Base-by-base conservation (phyloP, 2,329 filamentous ascomycete species). In the Fusarium papillatum region DNA sequence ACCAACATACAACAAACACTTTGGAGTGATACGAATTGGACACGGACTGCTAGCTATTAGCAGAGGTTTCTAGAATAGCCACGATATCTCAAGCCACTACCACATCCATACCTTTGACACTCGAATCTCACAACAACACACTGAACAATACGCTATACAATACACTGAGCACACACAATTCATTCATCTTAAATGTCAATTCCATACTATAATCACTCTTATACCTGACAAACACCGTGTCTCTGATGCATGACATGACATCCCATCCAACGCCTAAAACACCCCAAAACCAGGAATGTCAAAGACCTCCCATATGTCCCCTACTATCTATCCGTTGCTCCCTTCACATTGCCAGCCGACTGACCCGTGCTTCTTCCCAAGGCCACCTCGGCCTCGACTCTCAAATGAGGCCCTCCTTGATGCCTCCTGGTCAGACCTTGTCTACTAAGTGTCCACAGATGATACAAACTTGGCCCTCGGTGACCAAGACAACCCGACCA, bases 201-300 rank as follows among this genome's bases (percentile, higher is more conserved):
- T 73, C 61, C 64, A 55, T 64, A 66, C 64, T 64, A 66, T 61
- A 65, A 71, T 64, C 69, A 73, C 64, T 64, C 69, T 19, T 66
- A 64, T 75, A 75, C 75, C 72, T 77, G 59, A 75, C 75, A 66
- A 79, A 80, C 76, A 79, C 78, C 75, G 72, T 78, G 65, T 62
- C 73, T 79, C 66, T 80, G 76, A 80, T 80, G 78, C 78, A 80
- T 76, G 68, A 75, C 76, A 62, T 64, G 68, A 76, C 76, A 62
- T 64, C 75, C 78, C 75, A 73, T 64, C 73, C 75, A 80, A 80
- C 78, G 78, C 78, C 78, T 69, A 78, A 71, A 80, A 80, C 78
- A 76, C 76, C 78, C 68, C 67, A 68, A 74, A 66, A 71, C 43
- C 76, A 75, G 70, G 66, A 69, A 75, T 69, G 68, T 65, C 64